Base-by-base conservation (phyloP, 2,329 filamentous ascomycete species). In the Ophiosphaerella herpotricha region DNA sequence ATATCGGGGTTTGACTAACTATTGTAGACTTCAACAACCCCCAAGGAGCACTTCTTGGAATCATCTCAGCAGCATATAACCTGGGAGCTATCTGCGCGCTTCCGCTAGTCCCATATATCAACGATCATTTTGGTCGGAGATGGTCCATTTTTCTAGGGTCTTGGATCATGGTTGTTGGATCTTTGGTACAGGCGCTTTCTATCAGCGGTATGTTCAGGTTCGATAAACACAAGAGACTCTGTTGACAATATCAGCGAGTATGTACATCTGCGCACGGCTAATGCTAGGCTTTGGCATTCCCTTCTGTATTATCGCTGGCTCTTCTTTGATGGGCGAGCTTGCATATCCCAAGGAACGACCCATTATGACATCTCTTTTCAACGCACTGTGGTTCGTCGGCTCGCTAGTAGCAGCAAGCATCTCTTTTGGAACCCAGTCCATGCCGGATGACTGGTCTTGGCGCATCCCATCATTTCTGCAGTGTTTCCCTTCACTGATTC, bases 261-360 rank as follows among this genome's bases (percentile, higher is more conserved):
- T 85, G 80, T 85, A 83, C 56, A 75, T 84, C 50, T 78, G 74
- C n/a, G 84, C 83, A 33, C 78, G 84, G 34, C 83, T 84, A 57
- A 70, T 86, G 37, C 77, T 86, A 5, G 86, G 86, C 42, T 88
- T 89, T 58, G 86, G 86, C 23, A 85, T 85, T 71, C 82, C 81
- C 43, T 75, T 87, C 51, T 77, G 83, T 0, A 85, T 87, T 60
- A 83, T 86, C 75, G 79, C 81, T 7, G 85, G 84, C 12, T 85
- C 85, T 1, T 77, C 87, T 41, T 76, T 87, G 11, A 78, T 87
- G 21, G 83, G 82, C 5, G 85, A 88, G 73, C 81, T 88, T 52
- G 83, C 81, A 64, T 85, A 88, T 61, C 85, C 85, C 8, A 85
- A 87, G 63, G 85, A 88, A 68, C 83, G 85, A 60, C 84, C 81